Percentiles rank a stretch among this genome's conserved stretches.
phyloP scores from a whole-genome alignment of 2,329 filamentous ascomycete species.

The Talaromyces amestolkiae region DNA sequence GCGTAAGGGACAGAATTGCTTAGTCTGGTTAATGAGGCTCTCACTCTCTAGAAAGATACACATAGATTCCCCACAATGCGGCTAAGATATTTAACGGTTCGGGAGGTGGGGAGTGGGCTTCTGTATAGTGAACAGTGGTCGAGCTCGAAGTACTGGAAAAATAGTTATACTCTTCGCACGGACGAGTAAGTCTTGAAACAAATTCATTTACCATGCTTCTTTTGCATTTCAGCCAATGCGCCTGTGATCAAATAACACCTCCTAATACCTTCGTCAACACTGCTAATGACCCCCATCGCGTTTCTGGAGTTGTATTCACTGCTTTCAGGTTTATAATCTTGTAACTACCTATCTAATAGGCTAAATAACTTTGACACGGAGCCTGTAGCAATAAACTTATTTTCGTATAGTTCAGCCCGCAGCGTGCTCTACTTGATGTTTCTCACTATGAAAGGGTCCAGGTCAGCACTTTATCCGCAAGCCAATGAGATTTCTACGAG shows the following conservation, averaged over 20 bases:
- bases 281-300: background rate
- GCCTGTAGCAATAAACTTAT: background rate
- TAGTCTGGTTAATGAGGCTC: background rate
- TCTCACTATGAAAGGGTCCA: background rate
- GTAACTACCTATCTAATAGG: background rate
- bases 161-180: background rate
- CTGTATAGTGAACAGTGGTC: background rate
- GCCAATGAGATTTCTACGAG: background rate
- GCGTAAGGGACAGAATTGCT: background rate
- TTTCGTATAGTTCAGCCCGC: background rate
- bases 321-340: background rate
- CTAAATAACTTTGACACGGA: background rate
- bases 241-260: background rate
- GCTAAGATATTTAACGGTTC: background rate
- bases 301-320: background rate
- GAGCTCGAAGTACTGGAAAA: background rate
- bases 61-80: background rate
- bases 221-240: background rate
- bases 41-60: background rate
- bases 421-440: background rate
- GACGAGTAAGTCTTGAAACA: background rate
- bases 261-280: background rate
- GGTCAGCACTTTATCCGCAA: background rate
- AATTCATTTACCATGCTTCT: background rate
- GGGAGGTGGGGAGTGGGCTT: background rate